phyloP scores from a whole-genome alignment of 1,284 basidiomycete genomes.

The Cutaneotrichosporon curvatum region DNA sequence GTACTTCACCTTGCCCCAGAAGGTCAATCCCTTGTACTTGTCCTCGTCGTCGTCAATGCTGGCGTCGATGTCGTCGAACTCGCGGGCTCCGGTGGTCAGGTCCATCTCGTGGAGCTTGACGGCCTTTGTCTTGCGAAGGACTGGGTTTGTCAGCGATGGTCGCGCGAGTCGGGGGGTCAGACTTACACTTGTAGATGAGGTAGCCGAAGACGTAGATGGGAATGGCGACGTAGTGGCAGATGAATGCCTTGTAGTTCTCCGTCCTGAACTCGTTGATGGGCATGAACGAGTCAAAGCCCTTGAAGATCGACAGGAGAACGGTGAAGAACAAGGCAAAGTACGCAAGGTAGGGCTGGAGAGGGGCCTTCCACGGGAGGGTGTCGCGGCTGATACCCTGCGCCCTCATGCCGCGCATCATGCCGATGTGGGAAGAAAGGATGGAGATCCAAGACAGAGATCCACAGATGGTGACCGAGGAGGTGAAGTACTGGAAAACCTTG shows the following conservation, averaged over 20 bases:
- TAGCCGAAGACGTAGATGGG: constrained; percentile 54
- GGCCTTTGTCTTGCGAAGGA: constrained; percentile 52
- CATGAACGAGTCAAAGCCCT: constrained; percentile 58
- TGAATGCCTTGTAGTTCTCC: constrained; percentile 54
- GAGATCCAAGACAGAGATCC: constrained; percentile 66
- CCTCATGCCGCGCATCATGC: constrained; percentile 63
- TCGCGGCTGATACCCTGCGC: constrained; percentile 56
- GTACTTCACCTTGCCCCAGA: constrained; percentile 35
- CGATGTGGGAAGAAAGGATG: constrained; percentile 61
- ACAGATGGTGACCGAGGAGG: constrained; percentile 61
- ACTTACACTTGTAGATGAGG: constrained; percentile 52
- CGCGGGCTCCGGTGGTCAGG: constrained; percentile 56
- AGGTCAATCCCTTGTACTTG: constrained; percentile 23
- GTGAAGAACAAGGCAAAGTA: constrained; percentile 56
- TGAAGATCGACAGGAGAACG: constrained; percentile 59
- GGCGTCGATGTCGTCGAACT: constrained; percentile 61
- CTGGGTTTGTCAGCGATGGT: too few relatives aligned
- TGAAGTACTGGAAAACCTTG: constrained; percentile 61
- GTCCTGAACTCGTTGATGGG: neutral
- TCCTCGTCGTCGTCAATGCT: constrained; percentile 24
- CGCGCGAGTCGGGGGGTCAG: too few relatives aligned
- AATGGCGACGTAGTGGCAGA: constrained; percentile 50
- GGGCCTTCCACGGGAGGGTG: constrained; percentile 52
- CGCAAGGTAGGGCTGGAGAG: constrained; percentile 30
- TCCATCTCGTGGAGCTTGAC: constrained; percentile 57